Evolutionary conservation across 768 basidiomycete genomes (phyloP), one percentile per base, ranked within the genome.

Genomic region (Hericium rajendrae): DNA sequence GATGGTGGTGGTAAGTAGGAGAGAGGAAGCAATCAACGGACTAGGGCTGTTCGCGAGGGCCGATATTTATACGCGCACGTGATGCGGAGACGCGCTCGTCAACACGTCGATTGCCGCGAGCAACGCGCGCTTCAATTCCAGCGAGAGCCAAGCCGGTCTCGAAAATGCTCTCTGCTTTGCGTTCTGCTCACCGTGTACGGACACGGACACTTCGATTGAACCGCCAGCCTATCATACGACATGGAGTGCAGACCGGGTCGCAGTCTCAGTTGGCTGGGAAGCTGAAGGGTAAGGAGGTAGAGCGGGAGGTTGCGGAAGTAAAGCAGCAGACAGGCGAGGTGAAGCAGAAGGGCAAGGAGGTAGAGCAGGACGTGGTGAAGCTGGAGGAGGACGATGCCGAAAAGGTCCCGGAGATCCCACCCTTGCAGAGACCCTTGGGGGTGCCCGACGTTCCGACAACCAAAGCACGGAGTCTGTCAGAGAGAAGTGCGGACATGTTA

Each of bases 351-450:
- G 43, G n/a, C 32, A 32, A 32, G 32, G 32, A 32, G 32, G 32
- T 32, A 32, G 6, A 32, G 32, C 32, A 32, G 32, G 6, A 32
- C 9, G 9, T 32, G 32, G 32, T 32, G 32, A 32, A 32, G 9
- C 32, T 32, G 5, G 43, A 24, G 38, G 41, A 52, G 18, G 38
- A 53, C 5, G 50, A 52, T 11, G 43, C 53, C 51, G 39, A 64
- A 16, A 18, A n/a, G 20, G 32, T 32, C 32, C 56, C 59, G 20
- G 4, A 39, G 22, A 53, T 58, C 49, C 63, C 67, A 22, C 66
- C 76, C n/a, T 70, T 90, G 28, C 76, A 73, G 56, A 72, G 88
- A 20, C 91, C 94, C 9, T 73, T 94, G 10, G 94, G 94, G n/a
- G 78, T 94, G 38, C 71, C 73, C 43, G 80, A 86, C 56, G 74